Conservation (phyloP, 192 early-diverging fungal species). For the Ambispora gerdemannii region DNA sequence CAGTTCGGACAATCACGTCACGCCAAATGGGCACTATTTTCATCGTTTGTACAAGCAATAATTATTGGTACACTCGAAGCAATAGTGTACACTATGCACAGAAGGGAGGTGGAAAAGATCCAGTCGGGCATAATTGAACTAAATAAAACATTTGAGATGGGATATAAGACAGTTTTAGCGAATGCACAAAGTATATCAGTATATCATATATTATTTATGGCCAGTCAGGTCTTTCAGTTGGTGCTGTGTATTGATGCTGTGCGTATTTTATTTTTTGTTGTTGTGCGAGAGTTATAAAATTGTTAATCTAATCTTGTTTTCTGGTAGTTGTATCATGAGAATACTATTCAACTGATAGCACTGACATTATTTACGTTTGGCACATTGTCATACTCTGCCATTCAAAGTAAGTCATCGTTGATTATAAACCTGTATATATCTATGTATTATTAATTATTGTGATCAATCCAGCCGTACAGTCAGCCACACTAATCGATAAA, state of each 20-base stretch:
- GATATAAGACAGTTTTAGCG: slow-evolving; percentile 32
- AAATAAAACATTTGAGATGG: background rate
- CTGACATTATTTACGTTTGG: slow-evolving; percentile 64
- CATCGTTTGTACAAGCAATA: slow-evolving; percentile 51
- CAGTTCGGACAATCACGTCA: slow-evolving; percentile 41
- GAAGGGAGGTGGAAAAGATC: slow-evolving; percentile 28
- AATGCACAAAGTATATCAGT: slow-evolving; percentile 61
- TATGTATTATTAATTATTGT: slow-evolving; percentile 18
- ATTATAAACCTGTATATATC: slow-evolving; percentile 16
- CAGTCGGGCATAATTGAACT: no score
- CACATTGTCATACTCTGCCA: slow-evolving; percentile 62
- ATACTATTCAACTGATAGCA: slow-evolving; percentile 88
- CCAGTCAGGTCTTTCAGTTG: slow-evolving; percentile 82
- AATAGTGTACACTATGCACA: slow-evolving; percentile 45
- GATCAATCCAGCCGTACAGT: background rate
- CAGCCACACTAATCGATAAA: background rate
- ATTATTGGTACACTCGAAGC: slow-evolving; percentile 52
- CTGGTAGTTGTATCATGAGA: slow-evolving; percentile 76
- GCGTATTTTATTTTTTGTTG: slow-evolving; percentile 18
- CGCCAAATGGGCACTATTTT: slow-evolving; percentile 36
- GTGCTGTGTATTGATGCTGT: slow-evolving; percentile 84
- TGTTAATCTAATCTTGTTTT: background rate
- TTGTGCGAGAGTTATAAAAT: background rate
- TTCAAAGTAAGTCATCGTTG: slow-evolving; percentile 50
- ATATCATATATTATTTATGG: slow-evolving; percentile 84